Base-by-base conservation (phyloP, 2,329 filamentous ascomycete genomes). In the Nakataea oryzae region DNA sequence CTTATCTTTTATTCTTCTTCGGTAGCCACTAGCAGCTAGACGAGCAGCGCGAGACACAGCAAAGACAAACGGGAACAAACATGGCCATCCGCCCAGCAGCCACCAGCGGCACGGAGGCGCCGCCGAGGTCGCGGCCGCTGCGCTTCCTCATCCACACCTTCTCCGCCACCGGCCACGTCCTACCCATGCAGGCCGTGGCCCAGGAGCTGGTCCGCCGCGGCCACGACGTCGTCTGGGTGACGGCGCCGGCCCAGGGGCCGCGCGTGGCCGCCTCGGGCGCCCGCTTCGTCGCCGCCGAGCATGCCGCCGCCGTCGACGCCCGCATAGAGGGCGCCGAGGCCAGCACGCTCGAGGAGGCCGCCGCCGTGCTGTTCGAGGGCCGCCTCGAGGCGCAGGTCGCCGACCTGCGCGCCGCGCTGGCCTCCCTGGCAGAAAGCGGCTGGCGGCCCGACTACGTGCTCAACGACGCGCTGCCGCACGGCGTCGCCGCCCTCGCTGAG, bases 101-200 rank as follows among this genome's bases (percentile, higher is more conserved):
- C 21, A n/a, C 21, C 2, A 9, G 9, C 21, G 21, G 41, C 41
- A 50, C 41, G 8, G 41, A 17, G 7, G 41, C 41, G 41, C 21
- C 41, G 21, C 6, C 41, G 21, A 50, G 21, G 21, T n/a, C 41
- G 7, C 21, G 41, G 21, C 41, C 41, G 41, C 41, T 50, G 41
- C 41, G 41, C 21, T 58, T 77, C 58, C 69, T 77, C 13, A 67
- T 76, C 9, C 70, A 75, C 61, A 76, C 74, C 11, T 74, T 74
- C 61, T 75, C 75, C 55, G 74, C 74, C 12, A 73, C 72, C 0
- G 74, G 74, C 54, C 74, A 76, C 67, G 70, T 72, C 28, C 71
- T 74, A 41, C 75, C 75, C 17, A 75, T 75, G 71, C 74, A 75
- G 61, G 73, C 75, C 6, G 69, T 76, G 4, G 73, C 74, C 58